Percentiles rank a stretch among this genome's conserved stretches.
phyloP scores from a whole-genome alignment of 257 asterid species.

The Cinchona pubescens region DNA sequence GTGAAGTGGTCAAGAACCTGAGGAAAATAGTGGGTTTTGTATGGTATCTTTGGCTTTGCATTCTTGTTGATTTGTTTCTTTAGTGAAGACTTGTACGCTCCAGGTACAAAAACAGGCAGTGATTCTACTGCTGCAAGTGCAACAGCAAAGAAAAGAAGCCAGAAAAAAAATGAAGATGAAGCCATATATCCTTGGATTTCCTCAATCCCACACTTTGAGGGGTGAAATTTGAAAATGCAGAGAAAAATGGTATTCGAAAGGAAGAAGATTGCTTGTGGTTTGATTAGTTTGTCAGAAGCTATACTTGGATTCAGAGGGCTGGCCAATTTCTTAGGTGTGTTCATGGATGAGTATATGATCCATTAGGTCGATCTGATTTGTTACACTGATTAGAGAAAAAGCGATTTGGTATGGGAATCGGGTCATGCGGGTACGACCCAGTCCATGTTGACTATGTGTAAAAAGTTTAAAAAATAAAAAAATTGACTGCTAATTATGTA shows the following conservation, averaged over 20 bases:
- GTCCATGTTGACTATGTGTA: too few relatives aligned
- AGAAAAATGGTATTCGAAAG: background rate
- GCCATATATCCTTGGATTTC: slow-evolving; percentile 26
- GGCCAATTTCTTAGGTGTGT: slow-evolving; percentile 1
- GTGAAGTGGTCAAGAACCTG: slow-evolving; percentile 75
- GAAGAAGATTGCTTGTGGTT: too few relatives aligned
- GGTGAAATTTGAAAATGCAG: background rate
- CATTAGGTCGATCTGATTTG: too few relatives aligned
- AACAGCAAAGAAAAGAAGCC: slow-evolving; percentile 25
- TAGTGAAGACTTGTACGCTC: slow-evolving; percentile 40
- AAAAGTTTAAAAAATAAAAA: too few relatives aligned
- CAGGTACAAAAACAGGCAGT: slow-evolving; percentile 44
- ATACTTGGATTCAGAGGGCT: background rate
- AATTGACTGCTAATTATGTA: too few relatives aligned
- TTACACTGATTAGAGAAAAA: too few relatives aligned
- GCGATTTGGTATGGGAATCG: too few relatives aligned
- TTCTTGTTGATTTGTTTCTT: slow-evolving; percentile 32
- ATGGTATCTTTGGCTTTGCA: slow-evolving; percentile 42
- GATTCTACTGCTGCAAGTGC: slow-evolving; percentile 28
- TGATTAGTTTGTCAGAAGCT: background rate
- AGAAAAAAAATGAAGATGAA: slow-evolving; percentile 29
- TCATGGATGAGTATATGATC: too few relatives aligned
- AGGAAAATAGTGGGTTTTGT: slow-evolving; percentile 54
- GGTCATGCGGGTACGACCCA: too few relatives aligned
- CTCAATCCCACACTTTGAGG: too few relatives aligned